These are phyloP conservation scores for Glycine tomentella DNA, from an alignment of 306 rosid genomes.

Conservation along the genomic window DNA sequence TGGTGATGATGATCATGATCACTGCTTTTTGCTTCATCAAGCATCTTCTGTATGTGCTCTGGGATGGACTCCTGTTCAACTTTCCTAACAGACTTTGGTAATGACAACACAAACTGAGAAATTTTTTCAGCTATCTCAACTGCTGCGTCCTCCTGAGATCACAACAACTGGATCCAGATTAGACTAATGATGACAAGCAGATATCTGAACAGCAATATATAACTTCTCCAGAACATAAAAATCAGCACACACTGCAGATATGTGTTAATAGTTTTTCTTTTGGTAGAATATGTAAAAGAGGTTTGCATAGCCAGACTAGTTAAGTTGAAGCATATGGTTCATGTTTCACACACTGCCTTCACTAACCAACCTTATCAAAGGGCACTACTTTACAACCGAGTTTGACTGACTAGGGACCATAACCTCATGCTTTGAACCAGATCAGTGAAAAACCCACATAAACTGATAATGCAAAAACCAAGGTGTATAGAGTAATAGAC, in stretches of 20 bases:
- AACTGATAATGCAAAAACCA: neutral
- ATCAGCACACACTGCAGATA: slow-evolving; percentile 27
- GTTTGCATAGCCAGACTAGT: slow-evolving; percentile 11
- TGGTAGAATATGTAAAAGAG: too few species aligned
- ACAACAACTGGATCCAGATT: slow-evolving; percentile 3
- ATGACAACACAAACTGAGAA: slow-evolving; percentile 70
- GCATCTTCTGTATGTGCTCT: slow-evolving; percentile 69
- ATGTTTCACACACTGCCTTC: too few species aligned
- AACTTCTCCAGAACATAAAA: slow-evolving; percentile 30
- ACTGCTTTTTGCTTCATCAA: slow-evolving; percentile 62
- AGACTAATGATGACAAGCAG: slow-evolving; percentile 11
- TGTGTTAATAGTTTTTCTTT: neutral
- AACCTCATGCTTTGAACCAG: neutral
- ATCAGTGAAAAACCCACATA: neutral
- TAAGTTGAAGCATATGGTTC: too few species aligned
- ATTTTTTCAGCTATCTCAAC: slow-evolving; percentile 71
- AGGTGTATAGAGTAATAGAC: neutral
- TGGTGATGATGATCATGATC: slow-evolving; percentile 50
- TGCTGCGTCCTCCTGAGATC: slow-evolving; percentile 72
- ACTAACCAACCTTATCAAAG: neutral
- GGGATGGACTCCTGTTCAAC: slow-evolving; percentile 71
- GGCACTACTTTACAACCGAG: neutral
- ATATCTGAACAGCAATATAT: slow-evolving; percentile 19
- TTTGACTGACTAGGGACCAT: neutral
- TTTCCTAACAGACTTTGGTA: slow-evolving; percentile 76